Conservation (phyloP, 2,329 filamentous ascomycete genomes). For the Nigrospora sphaerica region DNA sequence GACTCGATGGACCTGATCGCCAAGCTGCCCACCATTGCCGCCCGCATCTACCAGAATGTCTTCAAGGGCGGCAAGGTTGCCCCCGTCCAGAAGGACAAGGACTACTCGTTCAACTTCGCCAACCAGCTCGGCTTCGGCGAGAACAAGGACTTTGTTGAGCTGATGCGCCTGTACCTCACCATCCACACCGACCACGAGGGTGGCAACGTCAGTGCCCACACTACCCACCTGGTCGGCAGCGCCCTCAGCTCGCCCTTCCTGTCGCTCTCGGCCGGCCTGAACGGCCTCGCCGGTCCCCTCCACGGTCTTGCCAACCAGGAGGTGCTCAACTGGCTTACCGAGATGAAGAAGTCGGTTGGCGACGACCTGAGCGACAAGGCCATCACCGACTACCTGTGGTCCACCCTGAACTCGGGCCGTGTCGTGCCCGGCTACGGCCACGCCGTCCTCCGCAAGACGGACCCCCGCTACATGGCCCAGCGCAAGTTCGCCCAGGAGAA, state of each 20-base stretch:
- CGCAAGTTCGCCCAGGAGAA: slow-evolving; percentile 92
- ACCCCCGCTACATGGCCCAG: slow-evolving; percentile 97
- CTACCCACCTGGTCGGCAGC: slow-evolving; percentile 94
- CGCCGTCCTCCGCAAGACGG: slow-evolving; percentile 98
- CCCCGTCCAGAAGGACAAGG: slow-evolving; percentile 94
- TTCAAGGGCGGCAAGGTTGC: slow-evolving; percentile 99
- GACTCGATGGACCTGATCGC: slow-evolving; percentile 99
- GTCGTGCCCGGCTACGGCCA: slow-evolving; percentile 98
- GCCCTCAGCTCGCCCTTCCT: slow-evolving; percentile 97
- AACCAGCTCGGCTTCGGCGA: slow-evolving; percentile 97
- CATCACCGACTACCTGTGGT: slow-evolving; percentile 99
- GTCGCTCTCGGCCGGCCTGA: slow-evolving; percentile 90
- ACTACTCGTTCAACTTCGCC: slow-evolving; percentile 98
- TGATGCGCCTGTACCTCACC: slow-evolving; percentile 98
- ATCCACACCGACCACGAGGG: slow-evolving; percentile 99
- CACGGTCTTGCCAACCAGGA: slow-evolving; percentile 99
- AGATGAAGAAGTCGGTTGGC: slow-evolving; percentile 96
- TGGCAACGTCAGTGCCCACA: slow-evolving; percentile 97
- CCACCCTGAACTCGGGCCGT: slow-evolving; percentile 88
- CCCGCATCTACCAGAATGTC: slow-evolving; percentile 99
- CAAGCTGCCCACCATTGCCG: slow-evolving; percentile 96
- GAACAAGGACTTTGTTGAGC: slow-evolving; percentile 95
- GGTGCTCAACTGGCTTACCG: slow-evolving; percentile 96
- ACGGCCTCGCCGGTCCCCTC: slow-evolving; percentile 95
- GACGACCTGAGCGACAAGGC: slow-evolving; percentile 92